phyloP scores from a whole-genome alignment of 2,329 filamentous ascomycete species.

The Cladophialophora carrionii region DNA sequence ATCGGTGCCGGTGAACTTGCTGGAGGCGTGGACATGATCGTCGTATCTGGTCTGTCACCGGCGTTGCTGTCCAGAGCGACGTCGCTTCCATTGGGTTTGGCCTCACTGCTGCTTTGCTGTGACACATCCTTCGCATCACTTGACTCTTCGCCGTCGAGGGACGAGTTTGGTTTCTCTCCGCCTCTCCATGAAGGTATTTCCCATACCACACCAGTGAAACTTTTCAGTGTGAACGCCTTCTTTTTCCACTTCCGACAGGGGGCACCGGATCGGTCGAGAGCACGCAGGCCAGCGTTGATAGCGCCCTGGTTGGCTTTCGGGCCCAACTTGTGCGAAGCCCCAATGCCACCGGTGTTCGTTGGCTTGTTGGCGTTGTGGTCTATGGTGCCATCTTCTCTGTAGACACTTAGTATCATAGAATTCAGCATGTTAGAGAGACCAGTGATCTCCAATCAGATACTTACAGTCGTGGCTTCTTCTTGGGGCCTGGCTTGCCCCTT shows the following conservation, averaged over 20 bases:
- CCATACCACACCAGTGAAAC: slow-evolving; percentile 87
- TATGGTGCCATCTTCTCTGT: slow-evolving; percentile 56
- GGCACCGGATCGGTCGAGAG: slow-evolving; percentile 87
- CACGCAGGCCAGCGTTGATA: slow-evolving; percentile 93
- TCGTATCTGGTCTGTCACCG: slow-evolving; percentile 51
- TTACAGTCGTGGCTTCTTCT: slow-evolving; percentile 94
- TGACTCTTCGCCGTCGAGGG: slow-evolving; percentile 56
- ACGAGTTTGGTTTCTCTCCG: slow-evolving; percentile 50
- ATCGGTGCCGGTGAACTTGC: slow-evolving; percentile 58
- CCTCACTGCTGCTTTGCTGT: slow-evolving; percentile 60
- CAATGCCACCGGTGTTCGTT: slow-evolving; percentile 58
- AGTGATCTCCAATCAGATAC: slow-evolving; percentile 47
- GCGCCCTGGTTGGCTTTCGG: slow-evolving; percentile 96
- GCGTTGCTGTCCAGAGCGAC: slow-evolving; percentile 61
- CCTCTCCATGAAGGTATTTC: slow-evolving; percentile 77
- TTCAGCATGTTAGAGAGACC: not conserved
- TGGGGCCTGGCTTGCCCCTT: slow-evolving; percentile 86
- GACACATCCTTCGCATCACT: slow-evolving; percentile 62
- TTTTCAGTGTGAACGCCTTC: slow-evolving; percentile 82
- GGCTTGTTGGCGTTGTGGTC: slow-evolving; percentile 46
- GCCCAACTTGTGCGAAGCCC: slow-evolving; percentile 73
- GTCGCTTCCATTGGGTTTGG: slow-evolving; percentile 61
- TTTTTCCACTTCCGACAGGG: slow-evolving; percentile 91
- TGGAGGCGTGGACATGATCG: slow-evolving; percentile 50
- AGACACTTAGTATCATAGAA: slow-evolving; percentile 11